These are phyloP conservation scores for Ceratorhiza oryzae-sativae DNA, from an alignment of 1,284 basidiomycete genomes.

Conservation along the genomic window DNA sequence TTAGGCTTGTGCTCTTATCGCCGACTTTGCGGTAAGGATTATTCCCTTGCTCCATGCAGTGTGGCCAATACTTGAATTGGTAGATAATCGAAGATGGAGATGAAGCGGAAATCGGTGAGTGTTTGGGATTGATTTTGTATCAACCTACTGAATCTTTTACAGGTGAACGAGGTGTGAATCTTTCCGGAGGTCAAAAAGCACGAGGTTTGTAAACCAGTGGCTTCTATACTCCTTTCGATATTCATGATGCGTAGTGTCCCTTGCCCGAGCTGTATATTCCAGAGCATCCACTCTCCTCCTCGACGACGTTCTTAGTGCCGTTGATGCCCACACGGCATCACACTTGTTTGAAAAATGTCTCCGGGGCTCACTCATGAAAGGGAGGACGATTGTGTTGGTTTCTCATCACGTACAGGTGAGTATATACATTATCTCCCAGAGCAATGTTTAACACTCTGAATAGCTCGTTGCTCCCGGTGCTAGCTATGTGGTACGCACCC, in stretches of 20 bases:
- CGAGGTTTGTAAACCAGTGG: conserved; percentile 60
- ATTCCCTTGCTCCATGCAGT: background rate
- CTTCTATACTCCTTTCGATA: conserved; percentile 1
- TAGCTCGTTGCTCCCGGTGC: conserved; percentile 76
- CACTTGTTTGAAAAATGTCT: conserved; percentile 85
- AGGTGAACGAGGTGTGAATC: conserved; percentile 71
- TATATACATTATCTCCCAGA: background rate
- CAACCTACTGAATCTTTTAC: background rate
- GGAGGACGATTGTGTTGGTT: conserved; percentile 84
- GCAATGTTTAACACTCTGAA: conserved; percentile 50
- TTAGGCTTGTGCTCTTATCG: conserved; percentile 68
- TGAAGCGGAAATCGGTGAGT: conserved; percentile 80
- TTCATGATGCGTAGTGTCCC: conserved; percentile 60
- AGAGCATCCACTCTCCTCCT: conserved; percentile 84
- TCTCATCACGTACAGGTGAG: conserved; percentile 71
- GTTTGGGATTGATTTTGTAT: background rate
- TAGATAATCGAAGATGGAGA: conserved; percentile 94
- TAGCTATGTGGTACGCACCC: conserved; percentile 59
- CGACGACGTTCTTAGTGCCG: conserved; percentile 80
- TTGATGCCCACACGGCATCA: conserved; percentile 88
- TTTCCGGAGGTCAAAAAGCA: conserved; percentile 95
- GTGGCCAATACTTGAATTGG: conserved; percentile 49
- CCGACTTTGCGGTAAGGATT: conserved; percentile 58
- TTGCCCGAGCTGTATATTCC: conserved; percentile 94
- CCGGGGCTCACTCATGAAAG: conserved; percentile 80